Conservation (phyloP, 2,329 filamentous ascomycete genomes). For the Ophiostoma montium region DNA sequence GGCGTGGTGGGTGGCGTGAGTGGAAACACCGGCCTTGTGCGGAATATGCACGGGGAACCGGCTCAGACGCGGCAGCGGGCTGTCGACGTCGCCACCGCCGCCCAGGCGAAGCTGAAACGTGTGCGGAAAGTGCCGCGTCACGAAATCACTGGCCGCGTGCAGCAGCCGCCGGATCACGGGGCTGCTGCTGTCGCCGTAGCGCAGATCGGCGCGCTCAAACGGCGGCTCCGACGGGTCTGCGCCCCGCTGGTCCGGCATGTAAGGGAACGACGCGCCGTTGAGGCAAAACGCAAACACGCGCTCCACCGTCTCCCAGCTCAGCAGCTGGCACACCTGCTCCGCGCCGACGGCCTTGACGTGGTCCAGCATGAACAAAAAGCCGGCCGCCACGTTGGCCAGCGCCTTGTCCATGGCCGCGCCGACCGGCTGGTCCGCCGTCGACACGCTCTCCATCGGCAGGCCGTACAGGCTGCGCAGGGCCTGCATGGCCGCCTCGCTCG, state of each 20-base stretch:
- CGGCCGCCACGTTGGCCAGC: conserved; percentile 10
- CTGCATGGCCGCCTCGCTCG: conserved; percentile 6
- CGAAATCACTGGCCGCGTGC: conserved; percentile 40
- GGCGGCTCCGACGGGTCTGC: conserved; percentile 10
- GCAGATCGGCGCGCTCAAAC: conserved; percentile 22
- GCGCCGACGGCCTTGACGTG: conserved; percentile 7
- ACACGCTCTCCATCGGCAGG: conserved; percentile 1
- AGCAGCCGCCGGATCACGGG: conserved; percentile 28
- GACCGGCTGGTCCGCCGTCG: not conserved
- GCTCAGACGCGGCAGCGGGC: not conserved
- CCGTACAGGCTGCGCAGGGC: conserved; percentile 15
- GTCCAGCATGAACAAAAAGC: conserved; percentile 12
- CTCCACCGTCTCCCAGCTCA: conserved; percentile 14
- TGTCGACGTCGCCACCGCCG: not conserved
- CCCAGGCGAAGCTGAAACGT: conserved; percentile 29
- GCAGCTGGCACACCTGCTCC: conserved; percentile 7
- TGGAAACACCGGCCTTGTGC: not conserved
- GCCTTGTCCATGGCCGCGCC: conserved; percentile 7
- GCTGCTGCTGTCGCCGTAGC: conserved; percentile 41
- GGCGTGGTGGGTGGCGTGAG: not conserved
- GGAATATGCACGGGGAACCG: not conserved
- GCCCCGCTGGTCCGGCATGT: conserved; percentile 15
- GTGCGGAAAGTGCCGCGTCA: conserved; percentile 43
- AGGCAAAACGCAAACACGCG: conserved; percentile 12
- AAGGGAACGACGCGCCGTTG: conserved; percentile 17